These are phyloP conservation scores for Wallacemonas sp. DNA, from an alignment of 208 protist genomes.

Conservation along the genomic window DNA sequence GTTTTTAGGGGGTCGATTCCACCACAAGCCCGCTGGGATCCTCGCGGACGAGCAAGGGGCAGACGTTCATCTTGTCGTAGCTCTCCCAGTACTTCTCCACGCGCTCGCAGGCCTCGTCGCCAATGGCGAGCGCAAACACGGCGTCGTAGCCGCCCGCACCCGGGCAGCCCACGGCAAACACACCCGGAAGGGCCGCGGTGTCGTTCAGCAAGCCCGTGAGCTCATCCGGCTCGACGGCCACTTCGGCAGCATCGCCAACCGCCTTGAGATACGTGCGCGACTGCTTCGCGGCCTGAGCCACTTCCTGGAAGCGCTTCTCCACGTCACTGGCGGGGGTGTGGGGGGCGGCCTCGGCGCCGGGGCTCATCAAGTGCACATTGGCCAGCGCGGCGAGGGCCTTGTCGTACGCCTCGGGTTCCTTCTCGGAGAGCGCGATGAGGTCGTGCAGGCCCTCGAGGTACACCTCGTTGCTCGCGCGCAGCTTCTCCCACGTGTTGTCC, in stretches of 20 bases:
- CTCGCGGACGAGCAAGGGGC: constrained; percentile 81
- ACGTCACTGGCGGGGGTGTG: constrained; percentile 20
- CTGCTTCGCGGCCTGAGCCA: constrained; percentile 36
- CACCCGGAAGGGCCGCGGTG: constrained; percentile 82
- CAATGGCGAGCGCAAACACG: constrained; percentile 88
- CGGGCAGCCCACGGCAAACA: constrained; percentile 93
- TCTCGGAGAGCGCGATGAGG: constrained; percentile 30
- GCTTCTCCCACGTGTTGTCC: constrained; percentile 72
- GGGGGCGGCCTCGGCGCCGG: neutral
- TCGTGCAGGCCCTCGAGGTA: constrained; percentile 61
- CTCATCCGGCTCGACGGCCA: constrained; percentile 88
- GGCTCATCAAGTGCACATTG: constrained; percentile 12
- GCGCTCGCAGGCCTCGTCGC: constrained; percentile 43
- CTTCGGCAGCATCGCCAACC: constrained; percentile 82
- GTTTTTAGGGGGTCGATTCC: constrained; percentile 3
- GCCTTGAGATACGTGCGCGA: constrained; percentile 58
- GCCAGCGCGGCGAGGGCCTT: constrained; percentile 31
- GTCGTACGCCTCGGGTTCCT: constrained; percentile 26
- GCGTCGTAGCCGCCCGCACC: constrained; percentile 95
- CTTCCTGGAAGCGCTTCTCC: constrained; percentile 47
- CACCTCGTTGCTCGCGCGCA: constrained; percentile 65
- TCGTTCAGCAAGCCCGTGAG: constrained; percentile 83
- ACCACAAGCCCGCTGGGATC: constrained; percentile 68
- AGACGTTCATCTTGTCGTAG: constrained; percentile 63
- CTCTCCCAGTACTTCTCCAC: constrained; percentile 82